Percentiles rank a stretch among this genome's conserved stretches.
Conservation (phyloP, 495 filamentous ascomycete genomes). For the Neurospora sp. region DNA sequence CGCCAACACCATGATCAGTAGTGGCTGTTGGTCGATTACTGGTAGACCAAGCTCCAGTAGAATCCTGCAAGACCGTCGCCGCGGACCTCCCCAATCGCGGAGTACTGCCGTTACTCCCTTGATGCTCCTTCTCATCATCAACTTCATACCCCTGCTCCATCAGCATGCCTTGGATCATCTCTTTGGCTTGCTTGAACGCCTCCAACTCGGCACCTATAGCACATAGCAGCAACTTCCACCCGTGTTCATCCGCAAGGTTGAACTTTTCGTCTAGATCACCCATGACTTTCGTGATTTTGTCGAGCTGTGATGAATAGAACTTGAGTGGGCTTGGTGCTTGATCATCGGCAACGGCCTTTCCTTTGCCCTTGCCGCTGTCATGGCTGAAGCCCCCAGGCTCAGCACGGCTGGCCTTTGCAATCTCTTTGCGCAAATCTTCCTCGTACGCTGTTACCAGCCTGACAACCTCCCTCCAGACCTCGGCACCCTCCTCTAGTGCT, state of each 20-base stretch:
- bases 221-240: conserved; percentile 83
- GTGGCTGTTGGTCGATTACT: neutral
- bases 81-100: conserved; percentile 11
- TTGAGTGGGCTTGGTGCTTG: conserved; percentile 19
- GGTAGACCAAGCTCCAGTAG: neutral
- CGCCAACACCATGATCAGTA: neutral
- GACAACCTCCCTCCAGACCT: conserved; percentile 67
- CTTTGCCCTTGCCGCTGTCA: conserved; percentile 14
- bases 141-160: conserved; percentile 2
- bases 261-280: conserved; percentile 48
- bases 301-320: conserved; percentile 28
- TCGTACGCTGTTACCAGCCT: conserved; percentile 61
- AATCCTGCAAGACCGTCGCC: neutral
- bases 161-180: conserved; percentile 42
- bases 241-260: conserved; percentile 49
- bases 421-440: conserved; percentile 43
- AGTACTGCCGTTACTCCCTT: conserved; percentile 1
- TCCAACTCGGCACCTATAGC: conserved; percentile 84
- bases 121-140: conserved; percentile 4
- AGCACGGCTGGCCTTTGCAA: conserved; percentile 24
- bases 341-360: conserved; percentile 12
- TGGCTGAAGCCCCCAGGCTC: conserved; percentile 3
- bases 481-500: conserved; percentile 75
- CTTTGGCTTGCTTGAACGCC: conserved; percentile 62
- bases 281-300: conserved; percentile 47